These are phyloP conservation scores for Combretum micranthum DNA, from an alignment of 345 rosid species.

Conservation along the genomic window DNA sequence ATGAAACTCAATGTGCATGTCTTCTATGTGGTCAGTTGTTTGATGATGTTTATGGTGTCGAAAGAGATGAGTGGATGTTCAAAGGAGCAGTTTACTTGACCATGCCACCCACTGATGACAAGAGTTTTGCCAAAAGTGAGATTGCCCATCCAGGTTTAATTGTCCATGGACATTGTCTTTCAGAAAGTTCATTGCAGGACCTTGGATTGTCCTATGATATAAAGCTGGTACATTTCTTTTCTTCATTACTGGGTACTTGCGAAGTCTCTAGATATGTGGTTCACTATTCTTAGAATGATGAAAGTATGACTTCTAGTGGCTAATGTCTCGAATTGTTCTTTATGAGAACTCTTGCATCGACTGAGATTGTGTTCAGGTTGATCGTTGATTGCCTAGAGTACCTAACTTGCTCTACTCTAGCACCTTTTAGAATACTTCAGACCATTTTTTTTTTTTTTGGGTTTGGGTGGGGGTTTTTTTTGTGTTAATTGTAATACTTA, in stretches of 20 bases:
- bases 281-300: not conserved
- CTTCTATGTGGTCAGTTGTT: conserved; percentile 82
- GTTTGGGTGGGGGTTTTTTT: too few species aligned
- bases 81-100: conserved; percentile 59
- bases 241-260: not conserved
- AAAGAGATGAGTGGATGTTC: conserved; percentile 71
- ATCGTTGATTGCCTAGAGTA: too few species aligned
- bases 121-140: conserved; percentile 14
- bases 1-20: conserved; percentile 82
- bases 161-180: conserved; percentile 60
- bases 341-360: not conserved
- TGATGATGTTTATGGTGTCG: conserved; percentile 68
- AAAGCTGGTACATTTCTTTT: conserved; percentile 49
- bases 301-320: not conserved
- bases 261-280: not conserved
- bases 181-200: conserved; percentile 41
- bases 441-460: too few species aligned
- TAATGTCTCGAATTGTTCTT: not conserved
- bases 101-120: conserved; percentile 18
- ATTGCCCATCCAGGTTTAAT: conserved; percentile 38
- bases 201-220: conserved; percentile 35
- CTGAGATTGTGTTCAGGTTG: too few species aligned
- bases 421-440: too few species aligned
- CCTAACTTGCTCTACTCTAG: too few species aligned
- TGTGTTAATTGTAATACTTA: too few species aligned